Percentiles rank a stretch among this genome's conserved stretches.
Conservation (phyloP, 1,284 basidiomycete species). For the Hortiboletus rubellus region DNA sequence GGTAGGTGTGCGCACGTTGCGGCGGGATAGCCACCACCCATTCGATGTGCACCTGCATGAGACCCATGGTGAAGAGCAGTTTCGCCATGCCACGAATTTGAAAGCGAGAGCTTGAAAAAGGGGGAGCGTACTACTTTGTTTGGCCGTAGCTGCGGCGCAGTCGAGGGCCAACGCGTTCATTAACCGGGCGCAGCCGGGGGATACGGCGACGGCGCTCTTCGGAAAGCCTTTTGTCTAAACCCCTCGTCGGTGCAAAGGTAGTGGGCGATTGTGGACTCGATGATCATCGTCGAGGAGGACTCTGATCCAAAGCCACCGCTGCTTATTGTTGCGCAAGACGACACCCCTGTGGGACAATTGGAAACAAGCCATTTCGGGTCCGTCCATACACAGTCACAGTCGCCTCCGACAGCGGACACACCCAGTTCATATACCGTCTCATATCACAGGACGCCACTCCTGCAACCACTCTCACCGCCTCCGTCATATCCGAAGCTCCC, state of each 20-base stretch:
- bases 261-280: neutral
- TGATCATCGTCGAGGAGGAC: conserved; percentile 4
- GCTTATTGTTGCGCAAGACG: neutral
- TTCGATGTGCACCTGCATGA: no score
- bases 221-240: no score
- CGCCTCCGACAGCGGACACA: neutral
- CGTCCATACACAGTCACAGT: conserved; percentile 3
- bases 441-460: conserved; percentile 7
- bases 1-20: no score
- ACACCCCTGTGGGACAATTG: neutral
- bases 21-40: no score
- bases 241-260: no score
- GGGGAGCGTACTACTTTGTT: neutral
- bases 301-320: neutral
- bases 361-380: conserved; percentile 6
- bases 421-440: neutral
- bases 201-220: no score
- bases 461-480: conserved; percentile 9
- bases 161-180: neutral
- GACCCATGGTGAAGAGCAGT: no score
- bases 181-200: no score
- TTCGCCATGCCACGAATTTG: no score
- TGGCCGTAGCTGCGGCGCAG: neutral
- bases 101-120: neutral
- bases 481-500: conserved; percentile 18